A percentile compares a stretch with the other conserved stretches of the same genome.
Evolutionary conservation across 768 basidiomycete species (phyloP).

Genomic region (Tephrocybe rancida): DNA sequence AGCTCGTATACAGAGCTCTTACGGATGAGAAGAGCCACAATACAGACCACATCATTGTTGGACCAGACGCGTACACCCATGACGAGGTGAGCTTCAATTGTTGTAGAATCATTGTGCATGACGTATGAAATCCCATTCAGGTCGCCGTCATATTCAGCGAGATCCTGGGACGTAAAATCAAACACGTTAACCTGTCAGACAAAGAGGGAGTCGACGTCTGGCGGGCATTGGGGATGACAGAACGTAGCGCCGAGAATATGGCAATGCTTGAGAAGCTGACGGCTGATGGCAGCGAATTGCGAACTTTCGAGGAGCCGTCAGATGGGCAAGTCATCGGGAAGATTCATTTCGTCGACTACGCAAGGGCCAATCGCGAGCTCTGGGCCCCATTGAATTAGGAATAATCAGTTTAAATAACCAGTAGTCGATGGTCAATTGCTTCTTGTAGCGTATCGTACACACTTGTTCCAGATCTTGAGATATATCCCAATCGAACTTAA

Average conservation of each 20-base stretch:
- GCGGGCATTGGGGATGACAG: not conserved
- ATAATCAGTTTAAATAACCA: too few species aligned
- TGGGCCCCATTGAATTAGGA: too few species aligned
- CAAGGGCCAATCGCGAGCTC: not conserved
- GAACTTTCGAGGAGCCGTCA: not conserved
- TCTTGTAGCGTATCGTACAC: too few species aligned
- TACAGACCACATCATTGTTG: constrained; percentile 18
- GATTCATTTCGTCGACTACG: not conserved
- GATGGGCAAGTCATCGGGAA: not conserved
- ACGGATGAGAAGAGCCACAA: constrained; percentile 25
- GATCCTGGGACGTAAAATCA: not conserved
- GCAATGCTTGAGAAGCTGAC: not conserved
- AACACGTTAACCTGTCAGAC: not conserved
- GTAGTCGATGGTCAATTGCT: too few species aligned
- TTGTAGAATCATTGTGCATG: not conserved
- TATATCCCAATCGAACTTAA: too few species aligned
- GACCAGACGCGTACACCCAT: constrained; percentile 26
- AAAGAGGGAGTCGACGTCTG: not conserved
- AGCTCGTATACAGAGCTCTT: constrained; percentile 30
- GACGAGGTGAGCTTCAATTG: constrained; percentile 26
- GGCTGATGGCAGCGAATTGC: not conserved
- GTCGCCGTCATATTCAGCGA: not conserved
- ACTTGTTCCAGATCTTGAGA: too few species aligned
- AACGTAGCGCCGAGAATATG: not conserved
- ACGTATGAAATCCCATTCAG: too few species aligned